phyloP scores from a whole-genome alignment of 2,329 filamentous ascomycete genomes.

The Diaporthe velutina region DNA sequence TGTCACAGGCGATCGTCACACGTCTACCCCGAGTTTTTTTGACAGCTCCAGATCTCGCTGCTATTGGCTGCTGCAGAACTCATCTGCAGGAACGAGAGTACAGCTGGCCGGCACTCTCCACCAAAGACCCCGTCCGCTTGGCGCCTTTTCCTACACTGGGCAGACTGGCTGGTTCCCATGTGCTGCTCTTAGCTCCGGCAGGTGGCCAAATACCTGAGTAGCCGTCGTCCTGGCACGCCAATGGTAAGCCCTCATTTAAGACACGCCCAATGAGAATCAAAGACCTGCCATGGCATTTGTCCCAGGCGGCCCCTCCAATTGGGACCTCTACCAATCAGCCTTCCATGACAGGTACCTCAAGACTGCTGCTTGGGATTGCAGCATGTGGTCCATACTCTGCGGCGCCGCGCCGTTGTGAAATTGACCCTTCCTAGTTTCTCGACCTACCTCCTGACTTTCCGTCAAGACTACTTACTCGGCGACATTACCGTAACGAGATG shows the following conservation, averaged over 20 bases:
- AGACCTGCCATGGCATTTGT: neutral
- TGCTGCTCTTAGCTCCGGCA: constrained; percentile 16
- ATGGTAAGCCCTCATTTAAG: constrained; percentile 8
- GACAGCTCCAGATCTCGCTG: neutral
- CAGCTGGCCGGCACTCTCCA: neutral
- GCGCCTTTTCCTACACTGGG: neutral
- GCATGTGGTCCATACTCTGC: constrained; percentile 11
- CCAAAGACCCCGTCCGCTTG: neutral
- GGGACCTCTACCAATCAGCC: constrained; percentile 24
- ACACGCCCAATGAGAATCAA: constrained; percentile 3
- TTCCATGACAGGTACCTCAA: neutral
- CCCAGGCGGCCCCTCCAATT: constrained; percentile 21
- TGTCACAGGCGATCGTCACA: constrained; percentile 27
- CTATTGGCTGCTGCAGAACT: neutral
- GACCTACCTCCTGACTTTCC: constrained; percentile 12
- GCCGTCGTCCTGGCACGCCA: neutral
- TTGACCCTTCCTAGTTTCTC: neutral
- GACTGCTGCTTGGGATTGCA: constrained; percentile 13
- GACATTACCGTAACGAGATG: neutral
- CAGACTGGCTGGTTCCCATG: constrained; percentile 18
- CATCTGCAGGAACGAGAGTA: constrained; percentile 31
- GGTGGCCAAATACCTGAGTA: constrained; percentile 19
- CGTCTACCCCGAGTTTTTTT: neutral
- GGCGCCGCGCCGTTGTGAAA: neutral
- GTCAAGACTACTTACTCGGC: neutral